A percentile compares a stretch with the other conserved stretches of the same genome.
These are phyloP conservation scores for Flaveria sonorensis DNA, from an alignment of 129 eudicot species.

Conservation along the genomic window DNA sequence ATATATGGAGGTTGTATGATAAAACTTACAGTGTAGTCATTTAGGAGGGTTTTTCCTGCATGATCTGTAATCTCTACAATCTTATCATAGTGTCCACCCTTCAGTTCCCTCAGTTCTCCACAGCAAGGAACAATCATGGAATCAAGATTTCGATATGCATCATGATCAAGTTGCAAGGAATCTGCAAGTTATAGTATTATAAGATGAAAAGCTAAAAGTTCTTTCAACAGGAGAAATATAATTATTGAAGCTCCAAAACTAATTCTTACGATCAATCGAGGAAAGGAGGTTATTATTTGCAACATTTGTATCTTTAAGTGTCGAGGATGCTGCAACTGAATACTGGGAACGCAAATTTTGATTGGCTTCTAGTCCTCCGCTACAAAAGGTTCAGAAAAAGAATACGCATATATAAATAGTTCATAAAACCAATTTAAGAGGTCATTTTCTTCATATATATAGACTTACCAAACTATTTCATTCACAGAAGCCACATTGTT, in stretches of 20 bases:
- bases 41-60: conserved; percentile 84
- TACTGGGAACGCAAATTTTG: conserved; percentile 58
- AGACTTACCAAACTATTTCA: conserved; percentile 68
- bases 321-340: conserved; percentile 74
- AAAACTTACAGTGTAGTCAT: conserved; percentile 66
- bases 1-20: conserved; percentile 6
- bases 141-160: conserved; percentile 75
- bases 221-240: neutral
- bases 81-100: conserved; percentile 72
- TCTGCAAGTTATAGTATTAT: conserved; percentile 43
- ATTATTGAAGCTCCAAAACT: neutral
- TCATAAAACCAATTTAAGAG: conserved; percentile 4
- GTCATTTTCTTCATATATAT: conserved; percentile 52
- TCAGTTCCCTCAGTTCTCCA: conserved; percentile 76
- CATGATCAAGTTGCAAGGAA: conserved; percentile 84
- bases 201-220: neutral
- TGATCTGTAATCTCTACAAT: conserved; percentile 76
- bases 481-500: conserved; percentile 80
- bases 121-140: conserved; percentile 87
- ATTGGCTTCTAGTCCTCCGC: conserved; percentile 82
- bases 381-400: conserved; percentile 15
- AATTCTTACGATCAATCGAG: conserved; percentile 69
- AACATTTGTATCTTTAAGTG: conserved; percentile 60
- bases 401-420: neutral
- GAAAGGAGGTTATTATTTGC: conserved; percentile 67